A percentile compares a stretch with the other conserved stretches of the same genome.
Conservation (phyloP, 805 yeast genomes). For the Candida verbasci region DNA sequence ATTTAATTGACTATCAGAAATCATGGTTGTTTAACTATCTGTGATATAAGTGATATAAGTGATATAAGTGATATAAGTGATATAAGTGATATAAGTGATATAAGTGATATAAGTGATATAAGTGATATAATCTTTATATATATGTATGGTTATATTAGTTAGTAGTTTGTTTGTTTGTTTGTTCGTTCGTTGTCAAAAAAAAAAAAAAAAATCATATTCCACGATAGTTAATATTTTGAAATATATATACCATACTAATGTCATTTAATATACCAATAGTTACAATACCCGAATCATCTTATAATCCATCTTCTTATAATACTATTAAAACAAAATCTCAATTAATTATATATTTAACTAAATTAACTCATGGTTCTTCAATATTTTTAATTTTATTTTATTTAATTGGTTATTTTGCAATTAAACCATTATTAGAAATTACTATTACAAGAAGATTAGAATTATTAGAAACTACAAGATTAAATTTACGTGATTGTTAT, state of each 20-base stretch:
- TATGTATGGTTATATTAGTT: too few species aligned
- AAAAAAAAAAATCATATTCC: too few species aligned
- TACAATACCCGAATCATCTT: slow-evolving; percentile 40
- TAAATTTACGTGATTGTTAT: slow-evolving; percentile 31
- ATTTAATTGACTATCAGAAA: slow-evolving; percentile 77
- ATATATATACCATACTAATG: slow-evolving; percentile 8
- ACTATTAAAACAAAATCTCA: slow-evolving; percentile 16
- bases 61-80: too few species aligned
- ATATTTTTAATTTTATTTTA: slow-evolving; percentile 24
- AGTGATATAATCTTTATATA: too few species aligned
- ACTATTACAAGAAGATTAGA: slow-evolving; percentile 28
- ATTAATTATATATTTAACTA: slow-evolving; percentile 22
- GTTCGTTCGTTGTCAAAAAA: too few species aligned
- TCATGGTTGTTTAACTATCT: slow-evolving; percentile 58
- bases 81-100: too few species aligned
- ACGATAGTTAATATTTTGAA: too few species aligned
- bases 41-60: too few species aligned
- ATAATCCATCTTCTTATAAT: slow-evolving; percentile 24
- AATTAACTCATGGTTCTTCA: slow-evolving; percentile 33
- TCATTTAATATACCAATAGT: slow-evolving; percentile 26
- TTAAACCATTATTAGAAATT: slow-evolving; percentile 32
- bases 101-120: too few species aligned
- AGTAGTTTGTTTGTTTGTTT: too few species aligned
- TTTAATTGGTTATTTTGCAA: slow-evolving; percentile 25
- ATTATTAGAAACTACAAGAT: slow-evolving; percentile 28